Conservation (phyloP, 495 filamentous ascomycete genomes). For the Hypoxylon cercidicola region DNA sequence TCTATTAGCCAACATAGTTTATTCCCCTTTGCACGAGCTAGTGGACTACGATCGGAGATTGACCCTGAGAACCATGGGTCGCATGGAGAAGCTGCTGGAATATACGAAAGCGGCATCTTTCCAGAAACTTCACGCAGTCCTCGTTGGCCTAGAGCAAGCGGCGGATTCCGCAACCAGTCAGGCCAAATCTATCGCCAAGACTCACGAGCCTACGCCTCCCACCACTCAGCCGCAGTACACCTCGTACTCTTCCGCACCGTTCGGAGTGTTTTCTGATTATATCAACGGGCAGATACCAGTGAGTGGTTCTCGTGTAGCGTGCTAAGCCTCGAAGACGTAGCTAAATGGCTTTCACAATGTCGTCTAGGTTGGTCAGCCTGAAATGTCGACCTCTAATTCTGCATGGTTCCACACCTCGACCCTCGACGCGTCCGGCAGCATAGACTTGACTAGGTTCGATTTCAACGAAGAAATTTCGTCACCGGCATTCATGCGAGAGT, state of each 20-base stretch:
- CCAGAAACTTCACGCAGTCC: constrained; percentile 31
- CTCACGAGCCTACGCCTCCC: constrained; percentile 1
- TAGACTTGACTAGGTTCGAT: constrained; percentile 12
- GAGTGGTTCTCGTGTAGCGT: not conserved
- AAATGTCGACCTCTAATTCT: constrained; percentile 2
- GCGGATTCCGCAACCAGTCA: constrained; percentile 26
- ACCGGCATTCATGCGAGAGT: constrained; percentile 22
- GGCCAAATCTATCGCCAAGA: not conserved
- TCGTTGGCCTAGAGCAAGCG: constrained; percentile 29
- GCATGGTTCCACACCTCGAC: constrained; percentile 11
- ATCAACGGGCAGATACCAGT: constrained; percentile 17
- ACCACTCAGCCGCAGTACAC: constrained; percentile 4
- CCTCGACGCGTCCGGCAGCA: constrained; percentile 2
- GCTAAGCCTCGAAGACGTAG: not conserved
- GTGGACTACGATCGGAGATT: constrained; percentile 37
- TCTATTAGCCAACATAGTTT: constrained; percentile 42
- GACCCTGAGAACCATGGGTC: constrained; percentile 17
- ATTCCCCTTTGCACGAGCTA: constrained; percentile 36
- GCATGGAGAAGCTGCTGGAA: constrained; percentile 39
- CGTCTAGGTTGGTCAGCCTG: constrained; percentile 14
- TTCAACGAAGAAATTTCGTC: constrained; percentile 13
- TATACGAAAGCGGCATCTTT: constrained; percentile 30
- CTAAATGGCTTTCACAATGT: constrained; percentile 9
- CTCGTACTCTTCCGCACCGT: constrained; percentile 6
- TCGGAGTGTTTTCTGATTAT: constrained; percentile 2